These are phyloP conservation scores for Chlamydomonas reinhardtii DNA, from an alignment of 163 green algal species.

Conservation along the genomic window DNA sequence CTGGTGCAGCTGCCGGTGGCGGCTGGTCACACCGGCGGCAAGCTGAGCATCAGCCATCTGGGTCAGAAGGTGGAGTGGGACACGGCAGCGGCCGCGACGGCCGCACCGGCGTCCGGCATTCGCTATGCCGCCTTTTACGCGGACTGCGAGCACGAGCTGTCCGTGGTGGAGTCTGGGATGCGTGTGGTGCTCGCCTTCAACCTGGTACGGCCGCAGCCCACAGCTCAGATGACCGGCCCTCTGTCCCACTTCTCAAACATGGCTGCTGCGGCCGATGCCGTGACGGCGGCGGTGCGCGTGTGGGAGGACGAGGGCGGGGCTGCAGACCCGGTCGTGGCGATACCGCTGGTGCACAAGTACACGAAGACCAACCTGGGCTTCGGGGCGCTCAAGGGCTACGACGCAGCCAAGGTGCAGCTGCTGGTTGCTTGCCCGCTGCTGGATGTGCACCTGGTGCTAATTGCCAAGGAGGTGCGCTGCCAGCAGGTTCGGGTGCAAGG, in stretches of 20 bases:
- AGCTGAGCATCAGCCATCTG: background rate
- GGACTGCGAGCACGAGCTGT: constrained; percentile 57
- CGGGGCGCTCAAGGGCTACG: constrained; percentile 36
- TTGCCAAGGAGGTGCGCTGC: constrained; percentile 5
- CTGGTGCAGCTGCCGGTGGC: constrained; percentile 49
- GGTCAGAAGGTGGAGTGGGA: background rate
- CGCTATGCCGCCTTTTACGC: constrained; percentile 50
- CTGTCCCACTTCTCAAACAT: background rate
- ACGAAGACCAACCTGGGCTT: constrained; percentile 46
- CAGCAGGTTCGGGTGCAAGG: too few relatives aligned
- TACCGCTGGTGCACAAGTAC: constrained; percentile 43
- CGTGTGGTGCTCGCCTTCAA: constrained; percentile 50
- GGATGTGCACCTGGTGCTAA: constrained; percentile 38
- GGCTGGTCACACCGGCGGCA: constrained; percentile 29
- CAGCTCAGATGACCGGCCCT: too few relatives aligned
- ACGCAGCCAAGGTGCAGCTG: background rate
- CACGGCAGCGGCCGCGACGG: background rate
- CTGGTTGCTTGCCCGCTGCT: constrained; percentile 8
- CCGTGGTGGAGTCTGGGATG: background rate
- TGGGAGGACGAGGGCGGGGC: background rate
- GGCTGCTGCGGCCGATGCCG: background rate
- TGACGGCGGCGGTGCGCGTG: background rate
- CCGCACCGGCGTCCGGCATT: background rate
- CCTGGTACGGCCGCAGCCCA: constrained; percentile 19
- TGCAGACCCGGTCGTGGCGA: background rate